Evolutionary conservation across 352 stramenopile species (phyloP).

Genomic region (Phytophthora melonis): DNA sequence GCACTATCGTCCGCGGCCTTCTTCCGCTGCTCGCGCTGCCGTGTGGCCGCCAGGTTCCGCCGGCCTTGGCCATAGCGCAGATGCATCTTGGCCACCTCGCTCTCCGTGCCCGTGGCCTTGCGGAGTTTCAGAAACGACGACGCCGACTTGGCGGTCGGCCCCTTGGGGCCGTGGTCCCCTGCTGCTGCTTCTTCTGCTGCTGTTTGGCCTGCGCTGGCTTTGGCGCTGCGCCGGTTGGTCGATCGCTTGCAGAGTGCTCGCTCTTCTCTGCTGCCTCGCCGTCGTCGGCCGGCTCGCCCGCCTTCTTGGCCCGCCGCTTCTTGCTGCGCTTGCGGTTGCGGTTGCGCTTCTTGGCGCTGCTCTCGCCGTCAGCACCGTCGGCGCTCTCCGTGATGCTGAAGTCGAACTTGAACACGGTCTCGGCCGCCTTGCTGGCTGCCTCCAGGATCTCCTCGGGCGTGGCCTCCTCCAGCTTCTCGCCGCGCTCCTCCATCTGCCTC

Average conservation of each 20-base stretch:
- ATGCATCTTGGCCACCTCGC: slow-evolving; percentile 78
- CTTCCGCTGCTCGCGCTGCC: slow-evolving; percentile 56
- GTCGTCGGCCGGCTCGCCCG: slow-evolving; percentile 5
- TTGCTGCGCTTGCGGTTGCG: slow-evolving; percentile 46
- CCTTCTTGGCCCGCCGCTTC: slow-evolving; percentile 33
- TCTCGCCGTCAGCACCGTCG: background rate
- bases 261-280: slow-evolving; percentile 15
- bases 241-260: slow-evolving; percentile 8
- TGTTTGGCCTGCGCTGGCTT: slow-evolving; percentile 15
- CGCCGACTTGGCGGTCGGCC: background rate
- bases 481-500: slow-evolving; percentile 36
- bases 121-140: slow-evolving; percentile 68
- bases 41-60: slow-evolving; percentile 60
- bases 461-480: slow-evolving; percentile 44
- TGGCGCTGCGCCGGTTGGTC: slow-evolving; percentile 16
- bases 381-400: slow-evolving; percentile 40
- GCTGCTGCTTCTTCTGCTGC: slow-evolving; percentile 31
- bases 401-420: slow-evolving; percentile 64
- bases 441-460: slow-evolving; percentile 45
- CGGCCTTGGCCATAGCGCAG: slow-evolving; percentile 69
- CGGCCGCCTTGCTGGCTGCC: slow-evolving; percentile 27
- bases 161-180: slow-evolving; percentile 7
- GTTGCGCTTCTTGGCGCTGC: slow-evolving; percentile 34
- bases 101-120: slow-evolving; percentile 71
- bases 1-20: slow-evolving; percentile 12